Evolutionary conservation across 208 protist genomes (phyloP).

Genomic region (Trypanosoma avium): DNA sequence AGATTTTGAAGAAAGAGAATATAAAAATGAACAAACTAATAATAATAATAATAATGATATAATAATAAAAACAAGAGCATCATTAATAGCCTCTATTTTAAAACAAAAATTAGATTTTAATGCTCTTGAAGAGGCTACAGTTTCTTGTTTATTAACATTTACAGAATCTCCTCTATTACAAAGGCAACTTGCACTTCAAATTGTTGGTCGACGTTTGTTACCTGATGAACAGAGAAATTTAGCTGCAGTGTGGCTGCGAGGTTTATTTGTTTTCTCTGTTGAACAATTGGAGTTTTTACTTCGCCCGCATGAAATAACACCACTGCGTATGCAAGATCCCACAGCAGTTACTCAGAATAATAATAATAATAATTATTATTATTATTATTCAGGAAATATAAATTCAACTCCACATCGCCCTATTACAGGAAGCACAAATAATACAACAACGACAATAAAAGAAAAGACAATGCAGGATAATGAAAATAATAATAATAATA

Average conservation of each 20-base stretch:
- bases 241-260: slow-evolving; percentile 35
- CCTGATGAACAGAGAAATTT: slow-evolving; percentile 45
- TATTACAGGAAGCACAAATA: too few relatives aligned
- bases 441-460: too few relatives aligned
- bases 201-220: slow-evolving; percentile 45
- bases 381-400: too few relatives aligned
- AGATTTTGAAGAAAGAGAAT: not conserved
- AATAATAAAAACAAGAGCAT: not conserved
- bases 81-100: not conserved
- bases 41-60: not conserved
- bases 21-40: not conserved
- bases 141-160: slow-evolving; percentile 24
- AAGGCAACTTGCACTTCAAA: slow-evolving; percentile 46
- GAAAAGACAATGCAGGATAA: too few relatives aligned
- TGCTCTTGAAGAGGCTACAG: slow-evolving; percentile 30
- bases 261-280: slow-evolving; percentile 27
- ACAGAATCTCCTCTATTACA: slow-evolving; percentile 24
- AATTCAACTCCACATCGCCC: too few relatives aligned
- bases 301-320: slow-evolving; percentile 4
- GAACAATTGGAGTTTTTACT: slow-evolving; percentile 29
- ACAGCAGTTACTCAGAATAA: slow-evolving; percentile 1
- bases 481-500: not conserved
- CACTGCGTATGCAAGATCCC: not conserved
- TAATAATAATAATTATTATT: too few relatives aligned
- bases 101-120: slow-evolving; percentile 15